A percentile compares a stretch with the other conserved stretches of the same genome.
Conservation (phyloP, 225 moss, liverwort and hornwort genomes). For the Asterella californica region DNA sequence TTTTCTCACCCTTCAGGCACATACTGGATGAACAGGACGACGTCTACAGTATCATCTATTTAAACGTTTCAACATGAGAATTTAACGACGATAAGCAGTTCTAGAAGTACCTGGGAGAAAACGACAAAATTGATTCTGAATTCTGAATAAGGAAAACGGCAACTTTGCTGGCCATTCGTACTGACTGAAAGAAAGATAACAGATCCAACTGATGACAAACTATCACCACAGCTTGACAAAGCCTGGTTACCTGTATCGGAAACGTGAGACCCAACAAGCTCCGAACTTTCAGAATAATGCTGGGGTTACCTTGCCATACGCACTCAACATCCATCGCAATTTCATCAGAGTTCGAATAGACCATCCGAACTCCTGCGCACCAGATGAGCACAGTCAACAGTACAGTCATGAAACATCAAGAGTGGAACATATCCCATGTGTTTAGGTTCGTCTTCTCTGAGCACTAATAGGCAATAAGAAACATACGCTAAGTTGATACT, state of each 20-base stretch:
- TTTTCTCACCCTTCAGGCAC: neutral
- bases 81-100: too few relatives aligned
- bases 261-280: constrained; percentile 75
- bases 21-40: neutral
- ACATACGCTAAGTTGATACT: too few relatives aligned
- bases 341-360: constrained; percentile 55
- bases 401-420: too few relatives aligned
- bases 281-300: constrained; percentile 74
- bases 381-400: constrained; percentile 1
- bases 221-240: neutral
- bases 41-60: neutral
- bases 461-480: too few relatives aligned
- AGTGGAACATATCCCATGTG: neutral
- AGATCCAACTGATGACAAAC: neutral
- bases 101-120: too few relatives aligned
- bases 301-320: constrained; percentile 91
- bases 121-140: too few relatives aligned
- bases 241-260: constrained; percentile 61
- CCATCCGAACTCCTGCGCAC: constrained; percentile 69
- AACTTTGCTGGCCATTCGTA: neutral
- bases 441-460: neutral
- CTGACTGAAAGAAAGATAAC: neutral
- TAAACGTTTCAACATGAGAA: neutral
- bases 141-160: neutral
- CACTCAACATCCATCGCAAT: constrained; percentile 75